These are phyloP conservation scores for Apiospora rasikravindrae DNA, from an alignment of 2,329 filamentous ascomycete genomes.

Conservation along the genomic window DNA sequence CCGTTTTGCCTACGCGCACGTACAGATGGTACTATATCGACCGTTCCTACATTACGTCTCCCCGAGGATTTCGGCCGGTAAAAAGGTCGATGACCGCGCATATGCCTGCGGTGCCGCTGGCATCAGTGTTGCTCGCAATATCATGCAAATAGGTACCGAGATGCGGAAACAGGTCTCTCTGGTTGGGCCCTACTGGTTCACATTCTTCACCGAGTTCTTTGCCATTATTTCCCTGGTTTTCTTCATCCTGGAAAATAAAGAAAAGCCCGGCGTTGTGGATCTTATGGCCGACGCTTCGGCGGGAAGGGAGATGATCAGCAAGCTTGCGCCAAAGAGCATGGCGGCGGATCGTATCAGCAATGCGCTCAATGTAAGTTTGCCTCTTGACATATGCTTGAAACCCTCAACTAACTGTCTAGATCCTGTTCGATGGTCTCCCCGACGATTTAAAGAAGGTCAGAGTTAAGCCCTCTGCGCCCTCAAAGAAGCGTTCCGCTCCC, in stretches of 20 bases:
- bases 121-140: conserved; percentile 70
- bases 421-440: conserved; percentile 83
- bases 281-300: conserved; percentile 85
- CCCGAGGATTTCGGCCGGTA: conserved; percentile 60
- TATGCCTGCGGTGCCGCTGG: conserved; percentile 73
- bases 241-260: conserved; percentile 80
- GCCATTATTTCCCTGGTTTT: conserved; percentile 80
- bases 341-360: conserved; percentile 86
- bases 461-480: conserved; percentile 42
- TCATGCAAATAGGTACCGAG: conserved; percentile 79
- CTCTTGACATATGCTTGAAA: conserved; percentile 17
- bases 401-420: conserved; percentile 50
- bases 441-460: conserved; percentile 66
- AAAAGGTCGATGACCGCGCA: conserved; percentile 73
- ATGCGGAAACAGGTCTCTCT: conserved; percentile 77
- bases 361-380: conserved; percentile 70
- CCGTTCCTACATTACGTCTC: conserved; percentile 86
- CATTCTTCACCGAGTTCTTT: conserved; percentile 84
- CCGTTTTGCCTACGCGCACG: conserved; percentile 80
- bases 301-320: conserved; percentile 81
- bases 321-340: conserved; percentile 81
- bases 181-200: conserved; percentile 87
- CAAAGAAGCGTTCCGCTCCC: conserved; percentile 63
- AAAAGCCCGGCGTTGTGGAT: conserved; percentile 75
- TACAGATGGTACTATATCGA: conserved; percentile 82